phyloP scores from a whole-genome alignment of 2,329 filamentous ascomycete species.

The Pyrenophora graminea region DNA sequence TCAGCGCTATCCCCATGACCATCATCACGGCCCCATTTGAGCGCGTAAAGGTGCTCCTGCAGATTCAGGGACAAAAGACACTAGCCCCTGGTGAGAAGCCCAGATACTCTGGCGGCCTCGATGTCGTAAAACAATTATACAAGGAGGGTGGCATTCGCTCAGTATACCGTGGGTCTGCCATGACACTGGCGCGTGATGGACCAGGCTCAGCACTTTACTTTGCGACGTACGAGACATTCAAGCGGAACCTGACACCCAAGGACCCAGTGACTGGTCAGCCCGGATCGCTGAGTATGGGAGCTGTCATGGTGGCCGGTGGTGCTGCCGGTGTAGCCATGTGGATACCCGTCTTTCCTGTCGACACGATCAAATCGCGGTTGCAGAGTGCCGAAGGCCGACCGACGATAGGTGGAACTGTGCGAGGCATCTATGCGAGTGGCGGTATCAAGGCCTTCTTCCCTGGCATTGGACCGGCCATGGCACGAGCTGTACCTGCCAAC shows the following conservation, averaged over 20 bases:
- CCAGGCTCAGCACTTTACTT: conserved; percentile 96
- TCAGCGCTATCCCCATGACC: conserved; percentile 97
- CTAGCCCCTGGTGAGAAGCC: conserved; percentile 89
- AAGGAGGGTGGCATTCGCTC: conserved; percentile 85
- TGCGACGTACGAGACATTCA: conserved; percentile 94
- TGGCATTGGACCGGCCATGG: conserved; percentile 88
- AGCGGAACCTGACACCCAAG: conserved; percentile 81
- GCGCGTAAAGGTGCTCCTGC: conserved; percentile 96
- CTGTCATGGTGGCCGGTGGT: conserved; percentile 84
- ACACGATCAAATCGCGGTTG: conserved; percentile 92
- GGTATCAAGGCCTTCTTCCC: conserved; percentile 95
- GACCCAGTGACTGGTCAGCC: conserved; percentile 72
- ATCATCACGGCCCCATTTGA: conserved; percentile 98
- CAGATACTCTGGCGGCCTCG: conserved; percentile 81
- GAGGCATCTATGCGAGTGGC: conserved; percentile 79
- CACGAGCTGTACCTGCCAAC: conserved; percentile 92
- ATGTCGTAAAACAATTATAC: conserved; percentile 94
- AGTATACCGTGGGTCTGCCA: conserved; percentile 87
- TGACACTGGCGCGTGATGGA: conserved; percentile 91
- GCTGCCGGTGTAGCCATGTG: conserved; percentile 97
- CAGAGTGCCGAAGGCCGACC: conserved; percentile 89
- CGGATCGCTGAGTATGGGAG: conserved; percentile 78
- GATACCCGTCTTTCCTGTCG: conserved; percentile 97
- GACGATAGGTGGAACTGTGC: conserved; percentile 77
- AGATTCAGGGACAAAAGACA: conserved; percentile 90